Percentiles rank a stretch among this genome's conserved stretches.
These are phyloP conservation scores for Echeveria elegans DNA, from an alignment of 164 flowering plant species.

Conservation along the genomic window DNA sequence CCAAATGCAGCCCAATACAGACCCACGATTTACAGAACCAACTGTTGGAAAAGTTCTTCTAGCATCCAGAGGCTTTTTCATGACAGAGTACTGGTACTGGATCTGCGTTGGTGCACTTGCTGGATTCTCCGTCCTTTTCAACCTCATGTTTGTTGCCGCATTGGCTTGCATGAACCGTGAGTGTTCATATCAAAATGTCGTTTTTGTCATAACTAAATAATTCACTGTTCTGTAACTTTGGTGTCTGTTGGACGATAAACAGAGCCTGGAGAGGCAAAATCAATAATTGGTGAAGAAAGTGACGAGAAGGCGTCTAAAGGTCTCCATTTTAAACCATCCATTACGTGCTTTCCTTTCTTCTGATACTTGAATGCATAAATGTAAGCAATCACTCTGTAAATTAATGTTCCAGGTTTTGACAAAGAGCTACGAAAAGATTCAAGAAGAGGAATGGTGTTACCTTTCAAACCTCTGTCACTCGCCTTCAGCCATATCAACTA, in stretches of 20 bases:
- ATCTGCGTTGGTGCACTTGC: conserved; percentile 41
- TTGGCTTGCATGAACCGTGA: conserved; percentile 43
- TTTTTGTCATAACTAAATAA: background rate
- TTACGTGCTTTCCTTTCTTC: background rate
- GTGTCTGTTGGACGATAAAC: conserved; percentile 4
- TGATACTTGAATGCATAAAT: too few relatives aligned
- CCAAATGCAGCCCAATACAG: conserved; percentile 30
- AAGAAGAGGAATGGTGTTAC: conserved; percentile 53
- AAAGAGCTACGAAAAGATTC: conserved; percentile 17
- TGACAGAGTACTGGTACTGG: conserved; percentile 45
- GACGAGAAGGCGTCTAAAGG: background rate
- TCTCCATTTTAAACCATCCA: background rate
- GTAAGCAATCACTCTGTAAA: background rate
- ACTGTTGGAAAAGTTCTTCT: conserved; percentile 49
- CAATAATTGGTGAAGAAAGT: conserved; percentile 1
- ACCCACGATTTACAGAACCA: conserved; percentile 21
- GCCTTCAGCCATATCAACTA: conserved; percentile 51
- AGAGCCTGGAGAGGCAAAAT: conserved; percentile 2
- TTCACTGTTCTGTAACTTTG: background rate
- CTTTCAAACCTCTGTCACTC: conserved; percentile 51
- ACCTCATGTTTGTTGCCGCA: conserved; percentile 37
- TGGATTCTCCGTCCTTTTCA: conserved; percentile 47
- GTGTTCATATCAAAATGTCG: conserved; percentile 12
- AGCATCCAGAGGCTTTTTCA: conserved; percentile 35
- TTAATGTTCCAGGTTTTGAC: conserved; percentile 17